Evolutionary conservation across 805 yeast species (phyloP).

Genomic region (Kuraishia piskuri): DNA sequence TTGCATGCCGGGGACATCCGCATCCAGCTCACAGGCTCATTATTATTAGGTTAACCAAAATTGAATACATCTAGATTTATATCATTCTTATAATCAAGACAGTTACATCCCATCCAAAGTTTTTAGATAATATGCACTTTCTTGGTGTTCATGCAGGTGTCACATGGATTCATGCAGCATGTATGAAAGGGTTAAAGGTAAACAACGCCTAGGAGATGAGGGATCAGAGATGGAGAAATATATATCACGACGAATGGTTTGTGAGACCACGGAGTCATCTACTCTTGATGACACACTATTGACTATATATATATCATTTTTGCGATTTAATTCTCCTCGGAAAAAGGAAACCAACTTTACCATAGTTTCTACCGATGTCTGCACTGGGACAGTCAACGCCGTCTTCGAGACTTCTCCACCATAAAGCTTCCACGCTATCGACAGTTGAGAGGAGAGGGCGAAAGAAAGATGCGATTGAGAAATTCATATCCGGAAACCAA

Average conservation of each 20-base stretch:
- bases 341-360: too few species aligned
- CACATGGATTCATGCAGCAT: background rate
- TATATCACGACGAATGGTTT: too few species aligned
- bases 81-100: too few species aligned
- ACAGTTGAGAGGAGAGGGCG: constrained; percentile 23
- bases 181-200: background rate
- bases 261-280: too few species aligned
- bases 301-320: too few species aligned
- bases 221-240: background rate
- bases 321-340: too few species aligned
- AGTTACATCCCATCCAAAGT: too few species aligned
- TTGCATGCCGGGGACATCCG: background rate
- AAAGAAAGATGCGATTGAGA: constrained; percentile 46
- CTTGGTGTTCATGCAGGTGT: background rate
- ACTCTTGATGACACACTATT: too few species aligned
- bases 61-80: background rate
- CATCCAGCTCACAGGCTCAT: background rate
- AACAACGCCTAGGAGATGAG: background rate
- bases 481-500: constrained; percentile 34
- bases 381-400: background rate
- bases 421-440: background rate
- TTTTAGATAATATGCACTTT: too few species aligned
- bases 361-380: background rate
- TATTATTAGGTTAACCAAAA: background rate
- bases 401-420: background rate